Evolutionary conservation across 2,329 filamentous ascomycete genomes (phyloP).

Genomic region (Ilyonectria destructans): DNA sequence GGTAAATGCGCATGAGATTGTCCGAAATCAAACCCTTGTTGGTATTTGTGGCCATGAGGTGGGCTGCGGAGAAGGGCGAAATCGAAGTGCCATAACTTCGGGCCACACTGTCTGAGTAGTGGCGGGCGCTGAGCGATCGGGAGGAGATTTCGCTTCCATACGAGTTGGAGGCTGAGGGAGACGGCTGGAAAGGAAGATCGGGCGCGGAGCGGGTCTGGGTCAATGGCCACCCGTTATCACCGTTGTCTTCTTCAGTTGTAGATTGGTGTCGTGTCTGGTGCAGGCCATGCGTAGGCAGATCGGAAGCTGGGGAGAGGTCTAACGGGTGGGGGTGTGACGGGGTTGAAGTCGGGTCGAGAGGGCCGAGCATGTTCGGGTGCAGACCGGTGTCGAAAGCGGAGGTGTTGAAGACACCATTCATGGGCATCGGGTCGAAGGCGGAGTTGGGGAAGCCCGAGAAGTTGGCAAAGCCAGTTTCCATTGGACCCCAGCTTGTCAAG

Average conservation of each 20-base stretch:
- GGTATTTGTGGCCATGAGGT: slow-evolving; percentile 47
- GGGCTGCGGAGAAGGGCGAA: slow-evolving; percentile 48
- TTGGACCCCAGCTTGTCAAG: slow-evolving; percentile 48
- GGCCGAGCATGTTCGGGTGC: slow-evolving; percentile 43
- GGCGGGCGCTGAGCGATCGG: slow-evolving; percentile 45
- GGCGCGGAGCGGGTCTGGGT: slow-evolving; percentile 45
- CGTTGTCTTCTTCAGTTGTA: slow-evolving; percentile 46
- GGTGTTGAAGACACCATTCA: slow-evolving; percentile 45
- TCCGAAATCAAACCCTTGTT: slow-evolving; percentile 50
- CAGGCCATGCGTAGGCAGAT: slow-evolving; percentile 40
- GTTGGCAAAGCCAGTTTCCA: slow-evolving; percentile 47
- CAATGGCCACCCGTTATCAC: slow-evolving; percentile 47
- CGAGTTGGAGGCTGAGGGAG: slow-evolving; percentile 48
- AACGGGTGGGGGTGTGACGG: slow-evolving; percentile 40
- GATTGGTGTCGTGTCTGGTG: slow-evolving; percentile 38
- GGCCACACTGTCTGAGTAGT: slow-evolving; percentile 46
- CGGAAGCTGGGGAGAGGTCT: slow-evolving; percentile 42
- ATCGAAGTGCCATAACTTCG: slow-evolving; percentile 48
- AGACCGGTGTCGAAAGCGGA: slow-evolving; percentile 46
- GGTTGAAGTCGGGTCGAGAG: slow-evolving; percentile 39
- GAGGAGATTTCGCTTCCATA: slow-evolving; percentile 49
- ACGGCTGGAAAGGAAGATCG: slow-evolving; percentile 47
- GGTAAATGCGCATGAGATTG: slow-evolving; percentile 61
- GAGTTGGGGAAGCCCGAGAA: slow-evolving; percentile 44
- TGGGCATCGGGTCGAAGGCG: slow-evolving; percentile 47